phyloP scores from a whole-genome alignment of 306 rosid genomes.

The Fragaria vesca region DNA sequence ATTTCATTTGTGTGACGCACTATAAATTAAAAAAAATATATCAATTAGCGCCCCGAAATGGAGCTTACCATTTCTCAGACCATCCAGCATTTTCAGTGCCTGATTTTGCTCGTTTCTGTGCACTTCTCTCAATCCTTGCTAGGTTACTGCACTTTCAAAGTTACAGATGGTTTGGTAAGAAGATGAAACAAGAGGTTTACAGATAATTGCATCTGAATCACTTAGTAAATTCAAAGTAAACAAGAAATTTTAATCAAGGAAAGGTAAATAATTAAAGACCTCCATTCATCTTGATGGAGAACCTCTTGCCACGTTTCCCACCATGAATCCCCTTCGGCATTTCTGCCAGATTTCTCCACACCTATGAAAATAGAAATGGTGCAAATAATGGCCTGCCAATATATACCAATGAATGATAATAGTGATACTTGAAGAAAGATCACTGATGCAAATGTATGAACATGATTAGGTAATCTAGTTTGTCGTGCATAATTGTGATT shows the following conservation, averaged over 20 bases:
- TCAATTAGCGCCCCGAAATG: conserved; percentile 5
- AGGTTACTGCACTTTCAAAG: conserved; percentile 62
- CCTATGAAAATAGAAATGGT: conserved; percentile 40
- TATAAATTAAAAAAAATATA: not conserved
- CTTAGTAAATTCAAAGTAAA: not conserved
- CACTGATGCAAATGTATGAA: not conserved
- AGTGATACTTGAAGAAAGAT: not conserved
- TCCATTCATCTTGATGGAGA: conserved; percentile 99
- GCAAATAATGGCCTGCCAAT: conserved; percentile 3
- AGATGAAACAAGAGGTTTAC: conserved; percentile 4
- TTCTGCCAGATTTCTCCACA: conserved; percentile 93
- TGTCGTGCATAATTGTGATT: not conserved
- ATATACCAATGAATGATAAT: not conserved
- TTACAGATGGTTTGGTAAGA: conserved; percentile 22
- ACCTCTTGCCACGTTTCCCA: conserved; percentile 99
- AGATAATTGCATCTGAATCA: not conserved
- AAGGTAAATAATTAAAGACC: conserved; percentile 40
- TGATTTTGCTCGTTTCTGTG: conserved; percentile 96
- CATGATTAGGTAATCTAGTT: not conserved
- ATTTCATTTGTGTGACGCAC: conserved; percentile 1
- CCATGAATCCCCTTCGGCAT: conserved; percentile 95
- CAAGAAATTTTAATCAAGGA: conserved; percentile 9
- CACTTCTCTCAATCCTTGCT: conserved; percentile 96
- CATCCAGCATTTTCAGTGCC: conserved; percentile 98
- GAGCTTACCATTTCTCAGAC: conserved; percentile 91